Evolutionary conservation across 2,329 filamentous ascomycete genomes (phyloP), one percentile per base, ranked within the genome.

Genomic region (Didymella segeticola): DNA sequence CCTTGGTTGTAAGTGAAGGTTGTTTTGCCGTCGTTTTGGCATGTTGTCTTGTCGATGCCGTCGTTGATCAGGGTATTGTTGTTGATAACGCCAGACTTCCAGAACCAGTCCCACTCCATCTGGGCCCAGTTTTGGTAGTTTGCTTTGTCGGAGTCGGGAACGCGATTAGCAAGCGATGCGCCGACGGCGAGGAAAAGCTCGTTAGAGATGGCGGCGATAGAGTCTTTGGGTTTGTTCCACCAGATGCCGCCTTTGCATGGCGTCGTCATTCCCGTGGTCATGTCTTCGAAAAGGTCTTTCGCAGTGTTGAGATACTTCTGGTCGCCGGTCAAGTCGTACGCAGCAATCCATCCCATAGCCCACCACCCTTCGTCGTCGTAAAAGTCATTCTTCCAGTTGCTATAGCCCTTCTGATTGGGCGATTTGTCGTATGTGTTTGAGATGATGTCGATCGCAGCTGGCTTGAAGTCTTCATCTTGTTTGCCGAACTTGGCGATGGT

Each of bases 331-430:
- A 83, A 72, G 62, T 87, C 85, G 62, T 79, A 85, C 4, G 82
- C 75, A 20, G 81, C 78, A 47, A 87, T 81, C 77, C 84, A 80
- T 15, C 77, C 84, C 53, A 87, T 76, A 9, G 80, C 83, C 85
- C 85, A 87, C 85, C 85, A 87, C n/a, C 82, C 80, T 64, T 84
- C 81, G 62, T 87, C 85, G 57, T 87, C 85, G 58, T 84, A 85
- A 53, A 73, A 85, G 6, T 80, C 77, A 54, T 84, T 83, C 49
- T 80, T 68, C 63, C 83, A 84, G 17, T 58, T 54, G 0, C 53
- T 66, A 25, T 60, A 62, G 11, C 64, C 66, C 10, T 60, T 53
- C 31, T 63, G 62, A 15, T 71, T 67, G 10, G 58, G 54, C 0
- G 69, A 68, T 41, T 73, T 73, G 26, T 61, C 55, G 45, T 69